Conservation (phyloP, 805 yeast species). For the Barnettozyma botsteinii region DNA sequence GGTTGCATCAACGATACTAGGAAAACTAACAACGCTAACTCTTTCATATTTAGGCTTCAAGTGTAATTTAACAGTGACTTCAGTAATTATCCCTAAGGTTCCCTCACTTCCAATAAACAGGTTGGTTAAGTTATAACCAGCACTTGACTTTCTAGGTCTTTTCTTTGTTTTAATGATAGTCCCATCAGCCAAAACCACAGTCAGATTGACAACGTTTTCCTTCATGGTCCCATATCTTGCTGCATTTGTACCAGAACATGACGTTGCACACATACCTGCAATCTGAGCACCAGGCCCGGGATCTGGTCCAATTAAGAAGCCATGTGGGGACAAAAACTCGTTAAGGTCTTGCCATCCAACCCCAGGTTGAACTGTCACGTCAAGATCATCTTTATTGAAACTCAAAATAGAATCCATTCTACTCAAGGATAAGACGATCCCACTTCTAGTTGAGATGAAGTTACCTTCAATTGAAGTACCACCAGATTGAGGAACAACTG, state of each 20-base stretch:
- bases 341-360: conserved; percentile 72
- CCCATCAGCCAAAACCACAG: conserved; percentile 77
- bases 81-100: conserved; percentile 71
- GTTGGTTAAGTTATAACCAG: conserved; percentile 75
- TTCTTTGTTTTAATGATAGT: conserved; percentile 64
- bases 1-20: conserved; percentile 65
- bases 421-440: conserved; percentile 52
- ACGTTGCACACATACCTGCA: conserved; percentile 72
- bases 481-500: conserved; percentile 60
- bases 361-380: conserved; percentile 69
- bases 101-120: conserved; percentile 75
- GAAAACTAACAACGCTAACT: conserved; percentile 65
- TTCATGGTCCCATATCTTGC: conserved; percentile 74
- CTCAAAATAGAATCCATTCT: conserved; percentile 53
- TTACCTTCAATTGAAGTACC: conserved; percentile 68
- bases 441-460: conserved; percentile 53
- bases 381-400: conserved; percentile 60
- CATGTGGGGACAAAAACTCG: conserved; percentile 40
- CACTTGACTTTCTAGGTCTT: conserved; percentile 69
- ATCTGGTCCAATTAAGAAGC: conserved; percentile 66
- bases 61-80: conserved; percentile 66
- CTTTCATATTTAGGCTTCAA: conserved; percentile 57
- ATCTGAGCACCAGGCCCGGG: conserved; percentile 76
- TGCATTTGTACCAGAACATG: conserved; percentile 79
- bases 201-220: conserved; percentile 60